Conservation (phyloP, 352 stramenopile species). For the Phytopythium kandeliae region DNA sequence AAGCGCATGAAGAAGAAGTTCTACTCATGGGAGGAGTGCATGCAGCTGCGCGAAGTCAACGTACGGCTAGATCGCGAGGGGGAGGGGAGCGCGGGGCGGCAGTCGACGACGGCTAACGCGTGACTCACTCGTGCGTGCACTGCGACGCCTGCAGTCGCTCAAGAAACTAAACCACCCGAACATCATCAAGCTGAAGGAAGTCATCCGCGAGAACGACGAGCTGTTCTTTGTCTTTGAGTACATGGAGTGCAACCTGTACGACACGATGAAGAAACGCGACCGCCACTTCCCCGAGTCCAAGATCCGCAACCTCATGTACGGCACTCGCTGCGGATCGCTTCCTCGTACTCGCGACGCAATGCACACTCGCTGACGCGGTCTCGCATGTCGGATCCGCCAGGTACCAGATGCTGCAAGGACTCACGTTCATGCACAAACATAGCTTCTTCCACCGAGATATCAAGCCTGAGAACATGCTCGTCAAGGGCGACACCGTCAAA, state of each 20-base stretch:
- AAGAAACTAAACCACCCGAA: conserved; percentile 96
- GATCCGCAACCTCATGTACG: conserved; percentile 95
- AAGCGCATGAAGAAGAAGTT: conserved; percentile 99
- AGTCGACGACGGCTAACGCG: neutral
- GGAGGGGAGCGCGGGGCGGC: neutral
- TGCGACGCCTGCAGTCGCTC: conserved; percentile 48
- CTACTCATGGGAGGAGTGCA: conserved; percentile 95
- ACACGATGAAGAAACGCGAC: conserved; percentile 94
- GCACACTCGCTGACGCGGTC: neutral
- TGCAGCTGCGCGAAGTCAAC: conserved; percentile 96
- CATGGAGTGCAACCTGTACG: conserved; percentile 98
- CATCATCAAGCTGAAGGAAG: conserved; percentile 98
- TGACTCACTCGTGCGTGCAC: conserved; percentile 1
- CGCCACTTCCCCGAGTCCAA: conserved; percentile 90
- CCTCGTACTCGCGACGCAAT: neutral
- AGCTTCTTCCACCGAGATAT: conserved; percentile 99
- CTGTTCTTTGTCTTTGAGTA: conserved; percentile 99
- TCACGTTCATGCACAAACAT: conserved; percentile 98
- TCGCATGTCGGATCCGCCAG: conserved; percentile 9
- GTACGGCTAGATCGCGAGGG: conserved; percentile 24
- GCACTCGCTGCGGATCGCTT: neutral
- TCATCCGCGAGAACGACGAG: conserved; percentile 96
- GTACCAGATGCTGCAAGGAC: conserved; percentile 95
- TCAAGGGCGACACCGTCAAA: conserved; percentile 95
- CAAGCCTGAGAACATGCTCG: conserved; percentile 97